Percentiles rank a stretch among this genome's conserved stretches.
phyloP scores from a whole-genome alignment of 2,329 filamentous ascomycete species.

The Epichloe bromicola region DNA sequence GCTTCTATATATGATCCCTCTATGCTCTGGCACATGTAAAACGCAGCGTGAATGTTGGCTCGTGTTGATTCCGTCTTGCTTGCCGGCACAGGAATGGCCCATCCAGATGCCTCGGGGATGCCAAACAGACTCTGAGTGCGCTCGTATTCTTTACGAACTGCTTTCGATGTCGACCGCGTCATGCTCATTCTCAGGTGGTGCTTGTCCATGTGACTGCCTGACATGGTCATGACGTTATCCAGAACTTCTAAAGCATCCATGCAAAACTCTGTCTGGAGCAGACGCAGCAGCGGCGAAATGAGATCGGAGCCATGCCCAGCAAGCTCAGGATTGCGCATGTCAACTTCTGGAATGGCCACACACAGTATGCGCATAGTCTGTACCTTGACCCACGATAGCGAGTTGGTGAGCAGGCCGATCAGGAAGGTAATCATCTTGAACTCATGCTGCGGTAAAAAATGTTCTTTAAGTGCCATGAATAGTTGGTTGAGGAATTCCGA shows the following conservation, averaged over 20 bases:
- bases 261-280: constrained; percentile 87
- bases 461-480: constrained; percentile 58
- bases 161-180: constrained; percentile 74
- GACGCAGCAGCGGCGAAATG: constrained; percentile 78
- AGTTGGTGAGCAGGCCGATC: constrained; percentile 83
- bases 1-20: constrained; percentile 45
- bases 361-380: constrained; percentile 87
- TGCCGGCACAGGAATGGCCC: constrained; percentile 89
- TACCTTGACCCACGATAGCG: constrained; percentile 75
- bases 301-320: constrained; percentile 85
- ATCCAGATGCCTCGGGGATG: constrained; percentile 88
- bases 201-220: constrained; percentile 81
- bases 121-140: constrained; percentile 89
- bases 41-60: constrained; percentile 87
- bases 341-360: constrained; percentile 73
- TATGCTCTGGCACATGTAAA: constrained; percentile 76
- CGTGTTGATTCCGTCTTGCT: constrained; percentile 78
- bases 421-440: constrained; percentile 79
- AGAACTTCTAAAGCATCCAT: constrained; percentile 84
- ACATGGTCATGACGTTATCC: constrained; percentile 91
- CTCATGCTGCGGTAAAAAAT: constrained; percentile 72
- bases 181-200: constrained; percentile 97
- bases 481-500: constrained; percentile 67
- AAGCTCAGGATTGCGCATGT: constrained; percentile 86
- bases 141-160: constrained; percentile 87